Evolutionary conservation across 441 rosid genomes (phyloP).

Genomic region (Adansonia rubrostipa): DNA sequence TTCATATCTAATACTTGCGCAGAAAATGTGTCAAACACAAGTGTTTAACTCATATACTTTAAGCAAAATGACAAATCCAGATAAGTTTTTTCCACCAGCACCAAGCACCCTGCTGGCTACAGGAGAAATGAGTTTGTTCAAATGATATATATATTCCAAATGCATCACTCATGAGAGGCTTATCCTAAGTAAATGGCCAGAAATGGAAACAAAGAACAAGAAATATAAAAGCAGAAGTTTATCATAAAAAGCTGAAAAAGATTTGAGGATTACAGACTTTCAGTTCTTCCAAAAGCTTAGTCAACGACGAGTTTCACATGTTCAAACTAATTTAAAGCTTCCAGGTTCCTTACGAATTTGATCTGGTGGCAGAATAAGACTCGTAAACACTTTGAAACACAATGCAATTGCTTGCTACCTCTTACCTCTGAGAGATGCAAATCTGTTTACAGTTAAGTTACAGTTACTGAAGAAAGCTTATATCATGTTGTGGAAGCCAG

Average conservation of each 20-base stretch:
- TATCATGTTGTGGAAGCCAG: conserved; percentile 68
- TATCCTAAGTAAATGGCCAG: background rate
- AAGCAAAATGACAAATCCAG: too few relatives aligned
- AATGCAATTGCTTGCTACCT: background rate
- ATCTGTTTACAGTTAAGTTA: background rate
- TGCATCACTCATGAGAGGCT: background rate
- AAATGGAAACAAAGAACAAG: background rate
- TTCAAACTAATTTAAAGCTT: background rate
- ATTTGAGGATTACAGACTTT: background rate
- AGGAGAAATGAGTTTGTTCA: background rate
- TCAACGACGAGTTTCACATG: background rate
- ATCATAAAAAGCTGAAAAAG: background rate
- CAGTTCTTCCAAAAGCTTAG: background rate
- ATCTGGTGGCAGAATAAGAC: background rate
- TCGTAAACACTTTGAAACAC: background rate
- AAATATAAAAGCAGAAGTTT: background rate
- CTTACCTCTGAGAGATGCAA: background rate
- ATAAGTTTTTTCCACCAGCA: background rate
- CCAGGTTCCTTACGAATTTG: background rate
- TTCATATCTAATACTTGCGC: too few relatives aligned
- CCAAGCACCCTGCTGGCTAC: background rate
- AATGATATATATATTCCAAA: background rate
- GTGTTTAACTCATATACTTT: too few relatives aligned
- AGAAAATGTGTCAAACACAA: too few relatives aligned
- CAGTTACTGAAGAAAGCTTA: conserved; percentile 27